phyloP scores from a whole-genome alignment of 1,284 basidiomycete species.

The Retiboletus fuscus region DNA sequence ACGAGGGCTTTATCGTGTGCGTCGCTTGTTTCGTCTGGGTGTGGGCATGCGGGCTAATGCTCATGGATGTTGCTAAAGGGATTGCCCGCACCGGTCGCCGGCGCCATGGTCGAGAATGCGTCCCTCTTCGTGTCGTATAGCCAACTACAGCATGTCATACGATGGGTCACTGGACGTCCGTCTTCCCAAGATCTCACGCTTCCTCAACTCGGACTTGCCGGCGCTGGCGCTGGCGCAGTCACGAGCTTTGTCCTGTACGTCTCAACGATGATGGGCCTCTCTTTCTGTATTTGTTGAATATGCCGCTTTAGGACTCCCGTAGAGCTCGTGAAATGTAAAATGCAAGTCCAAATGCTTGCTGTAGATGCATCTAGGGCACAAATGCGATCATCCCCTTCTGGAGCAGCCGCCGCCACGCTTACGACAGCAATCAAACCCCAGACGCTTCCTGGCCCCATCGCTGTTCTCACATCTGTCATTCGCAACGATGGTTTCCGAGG shows the following conservation, averaged over 20 bases:
- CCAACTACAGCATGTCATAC: conserved; percentile 80
- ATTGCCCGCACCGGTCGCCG: conserved; percentile 89
- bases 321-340: conserved; percentile 96
- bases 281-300: conserved; percentile 2
- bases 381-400: conserved; percentile 28
- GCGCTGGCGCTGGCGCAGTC: conserved; percentile 85
- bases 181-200: conserved; percentile 64
- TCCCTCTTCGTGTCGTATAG: conserved; percentile 91
- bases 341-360: conserved; percentile 94
- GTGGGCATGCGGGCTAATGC: conserved; percentile 2
- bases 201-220: conserved; percentile 81
- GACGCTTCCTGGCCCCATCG: conserved; percentile 71
- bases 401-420: conserved; percentile 16
- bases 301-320: conserved; percentile 80
- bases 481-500: conserved; percentile 81
- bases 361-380: conserved; percentile 43
- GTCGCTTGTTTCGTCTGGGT: conserved; percentile 43
- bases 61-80: conserved; percentile 67
- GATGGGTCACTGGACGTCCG: conserved; percentile 49
- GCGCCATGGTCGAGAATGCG: conserved; percentile 94
- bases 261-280: not conserved
- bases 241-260: conserved; percentile 89
- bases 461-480: conserved; percentile 75
- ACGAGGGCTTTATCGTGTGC: conserved; percentile 86
- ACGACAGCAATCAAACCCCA: conserved; percentile 17